phyloP scores from a whole-genome alignment of 2,329 filamentous ascomycete species.

The Gaeumannomyces sp. region DNA sequence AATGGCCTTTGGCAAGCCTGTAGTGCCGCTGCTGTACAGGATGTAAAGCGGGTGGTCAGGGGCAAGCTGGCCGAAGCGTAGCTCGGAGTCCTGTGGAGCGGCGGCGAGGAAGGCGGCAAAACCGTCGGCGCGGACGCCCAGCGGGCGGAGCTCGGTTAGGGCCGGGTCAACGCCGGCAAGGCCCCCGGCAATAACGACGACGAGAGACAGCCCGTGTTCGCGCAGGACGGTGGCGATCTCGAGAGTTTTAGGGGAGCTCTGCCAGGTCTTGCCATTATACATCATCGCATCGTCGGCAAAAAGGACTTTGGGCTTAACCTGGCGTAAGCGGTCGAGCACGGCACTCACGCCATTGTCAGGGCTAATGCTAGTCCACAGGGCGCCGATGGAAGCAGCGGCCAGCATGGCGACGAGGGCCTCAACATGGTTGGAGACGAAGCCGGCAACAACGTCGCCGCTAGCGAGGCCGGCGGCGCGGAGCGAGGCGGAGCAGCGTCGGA shows the following conservation, averaged over 20 bases:
- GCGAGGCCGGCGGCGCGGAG: slow-evolving; percentile 57
- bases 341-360: slow-evolving; percentile 89
- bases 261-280: slow-evolving; percentile 88
- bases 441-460: slow-evolving; percentile 52
- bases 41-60: slow-evolving; percentile 91
- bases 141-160: slow-evolving; percentile 33
- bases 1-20: slow-evolving; percentile 82
- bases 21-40: slow-evolving; percentile 89
- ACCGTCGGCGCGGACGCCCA: slow-evolving; percentile 35
- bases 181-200: slow-evolving; percentile 66
- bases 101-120: slow-evolving; percentile 39
- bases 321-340: slow-evolving; percentile 77
- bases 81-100: slow-evolving; percentile 34
- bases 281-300: slow-evolving; percentile 84
- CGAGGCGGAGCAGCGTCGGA: slow-evolving; percentile 65
- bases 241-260: slow-evolving; percentile 70
- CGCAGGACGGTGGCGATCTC: slow-evolving; percentile 64
- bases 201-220: slow-evolving; percentile 54
- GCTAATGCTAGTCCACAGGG: slow-evolving; percentile 88
- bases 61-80: slow-evolving; percentile 68
- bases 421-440: slow-evolving; percentile 83
- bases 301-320: slow-evolving; percentile 76
- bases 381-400: slow-evolving; percentile 73
- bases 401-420: slow-evolving; percentile 86
- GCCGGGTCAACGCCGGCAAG: slow-evolving; percentile 39